Evolutionary conservation across 2,329 filamentous ascomycete genomes (phyloP).

Genomic region (Teratosphaeriaceae sp.): DNA sequence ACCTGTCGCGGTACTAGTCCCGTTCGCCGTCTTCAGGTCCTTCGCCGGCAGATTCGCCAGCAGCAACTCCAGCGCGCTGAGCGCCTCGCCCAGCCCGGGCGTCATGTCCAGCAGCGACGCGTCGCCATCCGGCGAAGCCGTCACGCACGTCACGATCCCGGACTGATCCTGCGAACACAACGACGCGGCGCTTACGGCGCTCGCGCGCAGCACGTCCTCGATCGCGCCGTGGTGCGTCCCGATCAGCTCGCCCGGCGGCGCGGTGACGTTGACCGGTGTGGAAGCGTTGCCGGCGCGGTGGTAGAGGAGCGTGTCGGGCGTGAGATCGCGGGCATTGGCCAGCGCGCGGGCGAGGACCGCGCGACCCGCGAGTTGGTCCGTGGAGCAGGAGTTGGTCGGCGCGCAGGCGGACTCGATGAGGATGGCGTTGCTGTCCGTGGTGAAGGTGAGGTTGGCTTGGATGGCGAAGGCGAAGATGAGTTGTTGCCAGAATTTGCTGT

Average conservation of each 20-base stretch:
- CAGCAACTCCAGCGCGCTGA: conserved; percentile 48
- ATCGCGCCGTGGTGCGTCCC: too few relatives aligned
- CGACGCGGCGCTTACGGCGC: conserved; percentile 47
- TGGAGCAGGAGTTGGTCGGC: conserved; percentile 52
- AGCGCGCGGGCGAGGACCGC: conserved; percentile 50
- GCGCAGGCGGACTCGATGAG: conserved; percentile 66
- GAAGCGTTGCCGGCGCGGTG: not conserved
- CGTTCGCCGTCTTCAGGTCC: conserved; percentile 7
- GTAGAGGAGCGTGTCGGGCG: not conserved
- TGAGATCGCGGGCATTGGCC: conserved; percentile 8
- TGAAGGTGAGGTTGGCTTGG: conserved; percentile 43
- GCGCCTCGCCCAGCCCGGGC: conserved; percentile 46
- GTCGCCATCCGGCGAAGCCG: too few relatives aligned
- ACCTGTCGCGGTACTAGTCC: conserved; percentile 1
- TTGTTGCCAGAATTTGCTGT: conserved; percentile 20
- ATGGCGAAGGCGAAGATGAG: conserved; percentile 7
- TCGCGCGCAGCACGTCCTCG: conserved; percentile 26
- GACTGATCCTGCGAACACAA: conserved; percentile 45
- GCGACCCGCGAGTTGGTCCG: conserved; percentile 68
- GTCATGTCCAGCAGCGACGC: too few relatives aligned
- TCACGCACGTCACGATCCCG: too few relatives aligned
- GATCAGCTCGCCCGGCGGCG: too few relatives aligned
- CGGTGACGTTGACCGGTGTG: conserved; percentile 40
- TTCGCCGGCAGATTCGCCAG: conserved; percentile 29
- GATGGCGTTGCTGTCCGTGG: conserved; percentile 42